phyloP scores from a whole-genome alignment of 768 basidiomycete genomes.

The Pulveroboletus sp. region DNA sequence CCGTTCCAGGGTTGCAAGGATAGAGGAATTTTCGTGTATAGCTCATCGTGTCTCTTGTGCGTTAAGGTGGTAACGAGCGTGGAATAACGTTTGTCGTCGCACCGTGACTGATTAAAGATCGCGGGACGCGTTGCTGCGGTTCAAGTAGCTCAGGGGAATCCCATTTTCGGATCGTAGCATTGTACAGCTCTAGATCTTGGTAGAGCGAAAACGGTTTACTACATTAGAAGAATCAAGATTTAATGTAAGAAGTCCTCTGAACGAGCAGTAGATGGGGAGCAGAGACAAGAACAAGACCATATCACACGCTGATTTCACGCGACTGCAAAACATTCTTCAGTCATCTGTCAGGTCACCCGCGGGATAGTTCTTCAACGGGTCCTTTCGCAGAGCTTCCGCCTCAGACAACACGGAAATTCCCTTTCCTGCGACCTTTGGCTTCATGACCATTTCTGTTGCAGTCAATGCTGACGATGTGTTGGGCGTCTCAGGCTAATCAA shows the following conservation, averaged over 20 bases:
- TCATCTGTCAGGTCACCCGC: constrained; percentile 17
- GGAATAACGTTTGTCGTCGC: not conserved
- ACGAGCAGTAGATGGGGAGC: constrained; percentile 14
- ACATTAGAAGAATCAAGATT: constrained; percentile 1
- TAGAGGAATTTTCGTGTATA: constrained; percentile 50
- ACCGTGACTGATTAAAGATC: not conserved
- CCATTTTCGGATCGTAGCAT: constrained; percentile 5
- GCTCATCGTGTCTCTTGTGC: constrained; percentile 37
- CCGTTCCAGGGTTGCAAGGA: constrained; percentile 66
- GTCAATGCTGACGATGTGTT: constrained; percentile 28
- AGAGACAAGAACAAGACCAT: constrained; percentile 1
- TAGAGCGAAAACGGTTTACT: not conserved
- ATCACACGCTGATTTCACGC: not conserved
- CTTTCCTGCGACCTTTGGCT: constrained; percentile 48
- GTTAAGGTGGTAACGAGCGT: not conserved
- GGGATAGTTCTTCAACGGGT: constrained; percentile 78
- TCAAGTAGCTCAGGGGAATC: constrained; percentile 18
- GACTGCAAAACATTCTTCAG: constrained; percentile 14
- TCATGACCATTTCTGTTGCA: constrained; percentile 61
- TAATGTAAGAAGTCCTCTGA: not conserved
- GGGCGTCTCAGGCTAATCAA: constrained; percentile 19
- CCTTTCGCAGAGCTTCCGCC: constrained; percentile 73
- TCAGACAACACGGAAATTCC: constrained; percentile 50
- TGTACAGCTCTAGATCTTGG: not conserved
- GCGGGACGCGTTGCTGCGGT: constrained; percentile 11